A percentile compares a stretch with the other conserved stretches of the same genome.
These are phyloP conservation scores for Tagetes erecta DNA, from an alignment of 129 eudicot genomes.

Conservation along the genomic window DNA sequence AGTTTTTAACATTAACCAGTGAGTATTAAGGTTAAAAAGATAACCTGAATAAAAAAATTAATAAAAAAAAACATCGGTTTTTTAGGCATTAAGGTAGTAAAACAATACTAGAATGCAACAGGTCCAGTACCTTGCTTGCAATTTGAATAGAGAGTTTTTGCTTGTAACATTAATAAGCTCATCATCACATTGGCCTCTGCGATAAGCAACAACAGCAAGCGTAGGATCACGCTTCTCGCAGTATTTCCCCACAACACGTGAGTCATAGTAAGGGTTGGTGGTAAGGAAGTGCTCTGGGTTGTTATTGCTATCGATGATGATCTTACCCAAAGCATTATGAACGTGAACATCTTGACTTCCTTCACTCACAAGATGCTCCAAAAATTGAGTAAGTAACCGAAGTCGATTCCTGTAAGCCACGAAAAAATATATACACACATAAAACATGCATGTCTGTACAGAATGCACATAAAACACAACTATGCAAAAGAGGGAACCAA, in stretches of 20 bases:
- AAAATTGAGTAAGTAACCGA: slow-evolving; percentile 89
- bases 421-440: slow-evolving; percentile 12
- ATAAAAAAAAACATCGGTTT: neutral
- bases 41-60: neutral
- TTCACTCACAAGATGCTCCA: slow-evolving; percentile 99
- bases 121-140: slow-evolving; percentile 79
- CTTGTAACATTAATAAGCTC: slow-evolving; percentile 95
- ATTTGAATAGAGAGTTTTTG: slow-evolving; percentile 88
- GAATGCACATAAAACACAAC: neutral
- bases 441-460: slow-evolving; percentile 23
- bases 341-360: slow-evolving; percentile 99
- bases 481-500: slow-evolving; percentile 20
- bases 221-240: slow-evolving; percentile 99
- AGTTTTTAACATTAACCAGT: neutral
- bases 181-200: slow-evolving; percentile 99
- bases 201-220: slow-evolving; percentile 98
- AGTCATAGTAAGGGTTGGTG: slow-evolving; percentile 94
- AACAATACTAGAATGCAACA: slow-evolving; percentile 1
- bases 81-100: neutral
- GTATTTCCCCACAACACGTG: slow-evolving; percentile 99
- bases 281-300: slow-evolving; percentile 99
- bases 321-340: slow-evolving; percentile 95
- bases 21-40: neutral
- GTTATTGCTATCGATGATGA: slow-evolving; percentile 94
- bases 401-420: slow-evolving; percentile 83